Evolutionary conservation across 805 yeast species (phyloP).

Genomic region (Suhomyces sp.): DNA sequence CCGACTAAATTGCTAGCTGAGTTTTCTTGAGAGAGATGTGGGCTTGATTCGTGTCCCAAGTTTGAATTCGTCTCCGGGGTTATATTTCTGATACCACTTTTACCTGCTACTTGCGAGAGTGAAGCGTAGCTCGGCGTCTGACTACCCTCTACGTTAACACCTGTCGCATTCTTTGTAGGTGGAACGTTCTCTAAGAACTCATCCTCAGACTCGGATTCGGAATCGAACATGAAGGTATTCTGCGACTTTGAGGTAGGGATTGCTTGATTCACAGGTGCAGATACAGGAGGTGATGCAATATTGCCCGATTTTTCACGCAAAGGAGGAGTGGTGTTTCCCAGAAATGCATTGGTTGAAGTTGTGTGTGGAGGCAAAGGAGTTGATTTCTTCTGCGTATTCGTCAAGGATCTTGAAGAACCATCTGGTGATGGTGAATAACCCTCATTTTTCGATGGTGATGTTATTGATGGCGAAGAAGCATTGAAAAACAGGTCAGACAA

Average conservation of each 20-base stretch:
- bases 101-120: slow-evolving; percentile 52
- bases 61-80: slow-evolving; percentile 8
- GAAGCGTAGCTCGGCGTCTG: slow-evolving; percentile 41
- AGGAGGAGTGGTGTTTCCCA: slow-evolving; percentile 30
- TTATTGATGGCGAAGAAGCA: not conserved
- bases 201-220: slow-evolving; percentile 29
- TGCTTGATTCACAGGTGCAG: not conserved
- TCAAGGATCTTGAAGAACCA: slow-evolving; percentile 6
- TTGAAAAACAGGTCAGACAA: slow-evolving; percentile 24
- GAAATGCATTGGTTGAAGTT: slow-evolving; percentile 42
- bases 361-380: slow-evolving; percentile 45
- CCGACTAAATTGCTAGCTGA: slow-evolving; percentile 25
- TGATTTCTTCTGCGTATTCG: slow-evolving; percentile 31
- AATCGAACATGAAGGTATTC: slow-evolving; percentile 37
- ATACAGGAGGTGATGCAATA: slow-evolving; percentile 1
- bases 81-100: slow-evolving; percentile 34
- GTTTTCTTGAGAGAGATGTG: no score
- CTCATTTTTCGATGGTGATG: slow-evolving; percentile 1
- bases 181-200: slow-evolving; percentile 25
- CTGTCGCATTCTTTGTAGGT: slow-evolving; percentile 2
- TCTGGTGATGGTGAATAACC: slow-evolving; percentile 5
- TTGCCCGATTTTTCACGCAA: slow-evolving; percentile 4
- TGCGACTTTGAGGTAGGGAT: slow-evolving; percentile 3
- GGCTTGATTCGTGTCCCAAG: slow-evolving; percentile 4
- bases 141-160: not conserved